phyloP scores from a whole-genome alignment of 352 stramenopile species.

The Phytophthora sp. region DNA sequence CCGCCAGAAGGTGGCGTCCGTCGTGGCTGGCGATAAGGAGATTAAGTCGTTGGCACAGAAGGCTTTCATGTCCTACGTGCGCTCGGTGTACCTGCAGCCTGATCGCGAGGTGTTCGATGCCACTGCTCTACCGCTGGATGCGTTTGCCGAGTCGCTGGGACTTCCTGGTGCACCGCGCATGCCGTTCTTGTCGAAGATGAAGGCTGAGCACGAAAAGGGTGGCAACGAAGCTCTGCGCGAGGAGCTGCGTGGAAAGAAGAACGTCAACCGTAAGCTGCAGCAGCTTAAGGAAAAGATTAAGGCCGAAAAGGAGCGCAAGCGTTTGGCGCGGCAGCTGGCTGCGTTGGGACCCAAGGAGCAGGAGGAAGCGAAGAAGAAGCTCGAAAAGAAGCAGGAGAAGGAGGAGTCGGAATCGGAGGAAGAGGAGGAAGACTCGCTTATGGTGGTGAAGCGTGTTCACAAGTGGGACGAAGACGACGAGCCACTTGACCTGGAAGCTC shows the following conservation, averaged over 20 bases:
- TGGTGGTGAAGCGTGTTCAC: slow-evolving; percentile 94
- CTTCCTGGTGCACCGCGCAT: slow-evolving; percentile 93
- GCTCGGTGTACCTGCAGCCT: slow-evolving; percentile 96
- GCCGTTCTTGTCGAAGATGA: slow-evolving; percentile 91
- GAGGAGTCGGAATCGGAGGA: slow-evolving; percentile 65
- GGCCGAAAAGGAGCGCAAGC: slow-evolving; percentile 95
- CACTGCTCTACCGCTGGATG: slow-evolving; percentile 89
- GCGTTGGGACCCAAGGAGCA: slow-evolving; percentile 41
- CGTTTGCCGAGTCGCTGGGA: slow-evolving; percentile 94
- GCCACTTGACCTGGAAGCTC: slow-evolving; percentile 62
- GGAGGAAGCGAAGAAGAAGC: slow-evolving; percentile 39
- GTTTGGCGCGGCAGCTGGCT: slow-evolving; percentile 78
- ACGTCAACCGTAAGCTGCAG: slow-evolving; percentile 97
- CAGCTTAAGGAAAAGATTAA: slow-evolving; percentile 99
- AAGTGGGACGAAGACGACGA: slow-evolving; percentile 76
- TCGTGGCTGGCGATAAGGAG: slow-evolving; percentile 94
- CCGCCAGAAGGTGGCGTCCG: slow-evolving; percentile 90
- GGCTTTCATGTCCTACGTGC: slow-evolving; percentile 98
- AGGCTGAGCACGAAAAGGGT: slow-evolving; percentile 51
- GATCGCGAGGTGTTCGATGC: slow-evolving; percentile 96
- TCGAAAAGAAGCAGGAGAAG: slow-evolving; percentile 28
- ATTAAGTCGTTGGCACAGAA: slow-evolving; percentile 97
- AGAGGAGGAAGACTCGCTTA: slow-evolving; percentile 90
- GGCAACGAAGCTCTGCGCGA: slow-evolving; percentile 84
- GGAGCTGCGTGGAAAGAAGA: slow-evolving; percentile 94